Evolutionary conservation across 495 filamentous ascomycete species (phyloP).

Genomic region (Hypoxylon lienhwacheense): DNA sequence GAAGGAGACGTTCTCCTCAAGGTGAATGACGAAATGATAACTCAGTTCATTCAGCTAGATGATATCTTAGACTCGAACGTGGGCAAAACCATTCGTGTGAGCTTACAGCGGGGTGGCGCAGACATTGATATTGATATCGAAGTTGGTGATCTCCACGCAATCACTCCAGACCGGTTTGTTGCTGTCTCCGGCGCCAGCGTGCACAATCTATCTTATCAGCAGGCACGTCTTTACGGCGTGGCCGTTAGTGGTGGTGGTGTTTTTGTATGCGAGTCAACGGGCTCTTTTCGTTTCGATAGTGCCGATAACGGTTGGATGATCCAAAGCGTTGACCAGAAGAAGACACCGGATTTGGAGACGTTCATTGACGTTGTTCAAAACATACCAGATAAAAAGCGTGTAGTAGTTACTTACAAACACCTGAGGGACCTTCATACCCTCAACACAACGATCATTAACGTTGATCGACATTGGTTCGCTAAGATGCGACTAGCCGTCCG

Average conservation of each 20-base stretch:
- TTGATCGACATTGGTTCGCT: conserved; percentile 92
- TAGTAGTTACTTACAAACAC: conserved; percentile 94
- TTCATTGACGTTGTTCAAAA: conserved; percentile 90
- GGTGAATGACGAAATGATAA: conserved; percentile 92
- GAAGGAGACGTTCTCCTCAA: conserved; percentile 96
- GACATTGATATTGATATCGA: conserved; percentile 82
- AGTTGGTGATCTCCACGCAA: conserved; percentile 89
- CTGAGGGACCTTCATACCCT: conserved; percentile 92
- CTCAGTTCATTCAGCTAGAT: conserved; percentile 91
- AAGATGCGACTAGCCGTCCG: conserved; percentile 93
- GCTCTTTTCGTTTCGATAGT: conserved; percentile 91
- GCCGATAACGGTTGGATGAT: conserved; percentile 92
- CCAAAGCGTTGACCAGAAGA: conserved; percentile 82
- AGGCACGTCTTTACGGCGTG: conserved; percentile 90
- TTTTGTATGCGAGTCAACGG: conserved; percentile 91
- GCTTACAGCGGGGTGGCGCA: conserved; percentile 85
- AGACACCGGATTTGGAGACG: conserved; percentile 79
- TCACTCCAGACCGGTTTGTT: conserved; percentile 94
- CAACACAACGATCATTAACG: conserved; percentile 86
- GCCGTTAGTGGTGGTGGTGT: conserved; percentile 75
- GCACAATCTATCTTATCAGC: conserved; percentile 94
- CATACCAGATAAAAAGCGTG: conserved; percentile 85
- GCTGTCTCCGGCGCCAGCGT: conserved; percentile 91
- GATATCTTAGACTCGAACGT: conserved; percentile 90
- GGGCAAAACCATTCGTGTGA: conserved; percentile 67